phyloP scores from a whole-genome alignment of 192 early-diverging fungal genomes.

The Phycomyces blakesleeanus region DNA sequence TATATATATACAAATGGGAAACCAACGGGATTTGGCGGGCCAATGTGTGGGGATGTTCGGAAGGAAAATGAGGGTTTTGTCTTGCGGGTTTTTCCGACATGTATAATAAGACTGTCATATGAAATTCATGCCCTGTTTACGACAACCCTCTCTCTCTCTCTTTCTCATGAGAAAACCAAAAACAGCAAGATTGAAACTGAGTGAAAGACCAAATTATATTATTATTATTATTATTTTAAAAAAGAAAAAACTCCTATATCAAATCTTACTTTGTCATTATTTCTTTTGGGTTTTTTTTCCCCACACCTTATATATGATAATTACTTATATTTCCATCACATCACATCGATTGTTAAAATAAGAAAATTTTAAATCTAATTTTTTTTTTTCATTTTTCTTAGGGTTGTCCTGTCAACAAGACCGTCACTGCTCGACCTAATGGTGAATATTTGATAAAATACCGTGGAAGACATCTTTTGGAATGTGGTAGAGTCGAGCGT shows the following conservation, averaged over 20 bases:
- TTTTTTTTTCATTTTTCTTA: conserved; percentile 11
- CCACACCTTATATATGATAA: background rate
- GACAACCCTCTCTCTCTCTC: conserved; percentile 6
- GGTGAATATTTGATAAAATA: conserved; percentile 54
- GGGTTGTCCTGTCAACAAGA: conserved; percentile 51
- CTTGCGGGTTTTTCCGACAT: conserved; percentile 16
- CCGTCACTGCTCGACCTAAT: conserved; percentile 50
- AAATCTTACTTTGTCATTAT: too few species aligned
- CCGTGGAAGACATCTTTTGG: conserved; percentile 46
- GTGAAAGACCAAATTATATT: too few species aligned
- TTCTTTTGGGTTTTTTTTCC: too few species aligned
- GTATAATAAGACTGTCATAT: conserved; percentile 10
- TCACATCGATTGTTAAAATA: too few species aligned
- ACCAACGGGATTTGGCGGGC: conserved; percentile 21
- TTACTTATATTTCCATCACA: too few species aligned
- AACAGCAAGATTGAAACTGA: too few species aligned
- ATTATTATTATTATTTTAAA: too few species aligned
- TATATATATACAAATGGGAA: conserved; percentile 12
- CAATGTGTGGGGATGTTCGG: background rate
- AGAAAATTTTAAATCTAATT: conserved; percentile 7
- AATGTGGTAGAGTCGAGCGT: conserved; percentile 43
- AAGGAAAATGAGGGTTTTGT: background rate
- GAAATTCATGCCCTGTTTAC: conserved; percentile 15
- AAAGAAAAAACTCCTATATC: too few species aligned
- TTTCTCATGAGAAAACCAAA: background rate